Conservation (phyloP, 805 yeast genomes). For the Grigorovia jiainica region DNA sequence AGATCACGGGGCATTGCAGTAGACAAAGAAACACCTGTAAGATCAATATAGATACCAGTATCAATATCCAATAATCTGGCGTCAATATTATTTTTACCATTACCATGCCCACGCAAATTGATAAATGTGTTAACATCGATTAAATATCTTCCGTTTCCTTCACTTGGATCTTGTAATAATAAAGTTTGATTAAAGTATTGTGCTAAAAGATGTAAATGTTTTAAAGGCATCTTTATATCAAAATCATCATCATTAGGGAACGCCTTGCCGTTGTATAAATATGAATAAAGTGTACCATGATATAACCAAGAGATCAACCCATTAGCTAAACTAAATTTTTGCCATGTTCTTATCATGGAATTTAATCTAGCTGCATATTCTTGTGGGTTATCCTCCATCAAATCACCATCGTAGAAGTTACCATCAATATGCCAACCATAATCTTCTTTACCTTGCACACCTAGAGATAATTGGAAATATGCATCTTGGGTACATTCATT, state of each 20-base stretch:
- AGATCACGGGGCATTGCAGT: too few species aligned
- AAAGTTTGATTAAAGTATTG: slow-evolving; percentile 34
- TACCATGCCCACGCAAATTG: slow-evolving; percentile 47
- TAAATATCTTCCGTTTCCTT: slow-evolving; percentile 49
- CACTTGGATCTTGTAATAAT: slow-evolving; percentile 37
- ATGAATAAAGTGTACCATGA: slow-evolving; percentile 54
- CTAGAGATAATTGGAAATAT: slow-evolving; percentile 27
- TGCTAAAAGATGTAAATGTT: slow-evolving; percentile 37
- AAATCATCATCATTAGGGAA: slow-evolving; percentile 62
- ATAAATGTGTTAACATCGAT: slow-evolving; percentile 41
- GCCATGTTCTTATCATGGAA: slow-evolving; percentile 43
- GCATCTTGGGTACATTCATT: slow-evolving; percentile 30
- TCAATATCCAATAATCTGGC: slow-evolving; percentile 65
- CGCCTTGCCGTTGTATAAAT: slow-evolving; percentile 53
- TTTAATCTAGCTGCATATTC: slow-evolving; percentile 27
- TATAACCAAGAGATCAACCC: slow-evolving; percentile 52
- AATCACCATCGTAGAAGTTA: slow-evolving; percentile 47
- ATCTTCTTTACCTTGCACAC: background rate
- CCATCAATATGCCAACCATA: slow-evolving; percentile 43
- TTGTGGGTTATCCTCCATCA: slow-evolving; percentile 30
- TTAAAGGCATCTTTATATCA: slow-evolving; percentile 53
- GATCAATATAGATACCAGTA: slow-evolving; percentile 61
- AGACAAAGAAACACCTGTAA: slow-evolving; percentile 46
- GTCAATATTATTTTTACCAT: slow-evolving; percentile 56
- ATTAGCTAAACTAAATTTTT: slow-evolving; percentile 36